phyloP scores from a whole-genome alignment of 208 protist species.

The Hexamita inflata region DNA sequence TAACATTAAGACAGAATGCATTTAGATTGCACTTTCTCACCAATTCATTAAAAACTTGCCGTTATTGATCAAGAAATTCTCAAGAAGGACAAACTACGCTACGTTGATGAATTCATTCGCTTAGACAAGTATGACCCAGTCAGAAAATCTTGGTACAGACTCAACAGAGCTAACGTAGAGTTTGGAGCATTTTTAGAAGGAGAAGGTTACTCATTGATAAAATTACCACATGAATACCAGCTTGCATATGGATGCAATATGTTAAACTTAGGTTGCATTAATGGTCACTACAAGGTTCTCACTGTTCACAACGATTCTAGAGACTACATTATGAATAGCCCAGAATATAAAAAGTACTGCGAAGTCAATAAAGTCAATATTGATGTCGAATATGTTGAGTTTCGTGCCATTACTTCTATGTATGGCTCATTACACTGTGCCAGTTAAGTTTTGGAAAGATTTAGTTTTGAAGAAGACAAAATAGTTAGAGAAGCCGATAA shows the following conservation, averaged over 20 bases:
- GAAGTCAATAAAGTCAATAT: not conserved
- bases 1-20: slow-evolving; percentile 51
- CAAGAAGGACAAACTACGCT: slow-evolving; percentile 24
- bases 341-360: slow-evolving; percentile 4
- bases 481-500: too few species aligned
- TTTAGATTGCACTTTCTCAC: slow-evolving; percentile 50
- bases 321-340: not conserved
- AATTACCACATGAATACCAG: slow-evolving; percentile 42
- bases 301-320: not conserved
- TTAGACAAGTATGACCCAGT: too few species aligned
- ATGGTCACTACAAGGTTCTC: not conserved
- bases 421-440: slow-evolving; percentile 33
- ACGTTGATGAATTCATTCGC: slow-evolving; percentile 47
- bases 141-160: too few species aligned
- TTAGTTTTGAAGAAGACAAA: too few species aligned
- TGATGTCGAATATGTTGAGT: slow-evolving; percentile 2
- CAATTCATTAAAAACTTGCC: slow-evolving; percentile 33
- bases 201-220: slow-evolving; percentile 44
- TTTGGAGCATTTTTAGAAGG: slow-evolving; percentile 30
- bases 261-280: slow-evolving; percentile 44
- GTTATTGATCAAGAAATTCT: slow-evolving; percentile 47
- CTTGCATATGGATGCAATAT: slow-evolving; percentile 48
- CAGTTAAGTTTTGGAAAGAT: slow-evolving; percentile 23
- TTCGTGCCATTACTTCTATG: slow-evolving; percentile 17
- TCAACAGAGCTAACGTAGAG: slow-evolving; percentile 33